These are phyloP conservation scores for Phytophthora pluvialis DNA, from an alignment of 352 stramenopile genomes.

Conservation along the genomic window DNA sequence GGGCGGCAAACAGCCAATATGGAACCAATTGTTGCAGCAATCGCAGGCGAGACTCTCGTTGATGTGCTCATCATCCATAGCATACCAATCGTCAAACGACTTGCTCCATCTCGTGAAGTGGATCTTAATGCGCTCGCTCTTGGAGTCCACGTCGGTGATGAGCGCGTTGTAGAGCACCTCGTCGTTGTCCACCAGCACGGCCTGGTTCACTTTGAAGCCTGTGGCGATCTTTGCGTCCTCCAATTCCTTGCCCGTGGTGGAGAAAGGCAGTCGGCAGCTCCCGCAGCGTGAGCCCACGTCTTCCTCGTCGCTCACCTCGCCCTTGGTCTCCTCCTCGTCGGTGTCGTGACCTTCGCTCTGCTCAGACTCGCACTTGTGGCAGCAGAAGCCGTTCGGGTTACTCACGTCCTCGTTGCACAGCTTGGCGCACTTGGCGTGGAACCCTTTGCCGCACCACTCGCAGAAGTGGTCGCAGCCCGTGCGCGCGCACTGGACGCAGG, in stretches of 20 bases:
- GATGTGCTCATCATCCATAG: constrained; percentile 90
- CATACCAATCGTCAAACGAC: constrained; percentile 90
- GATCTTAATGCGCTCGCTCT: constrained; percentile 83
- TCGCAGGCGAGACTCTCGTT: constrained; percentile 91
- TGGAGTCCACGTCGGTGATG: constrained; percentile 81
- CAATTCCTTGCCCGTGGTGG: constrained; percentile 37
- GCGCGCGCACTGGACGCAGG: constrained; percentile 70
- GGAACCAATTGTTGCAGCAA: constrained; percentile 90
- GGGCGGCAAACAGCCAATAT: constrained; percentile 83
- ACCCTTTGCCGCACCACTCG: constrained; percentile 85
- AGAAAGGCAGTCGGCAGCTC: constrained; percentile 66
- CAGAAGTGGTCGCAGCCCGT: constrained; percentile 80
- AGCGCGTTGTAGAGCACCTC: constrained; percentile 89
- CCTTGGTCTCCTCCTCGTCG: constrained; percentile 50
- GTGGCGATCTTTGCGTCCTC: constrained; percentile 29
- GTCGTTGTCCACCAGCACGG: constrained; percentile 86
- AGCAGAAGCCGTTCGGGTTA: constrained; percentile 71
- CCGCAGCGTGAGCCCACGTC: constrained; percentile 73
- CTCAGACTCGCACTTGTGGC: constrained; percentile 70
- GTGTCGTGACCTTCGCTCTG: constrained; percentile 66
- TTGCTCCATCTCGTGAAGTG: constrained; percentile 89
- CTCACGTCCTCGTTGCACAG: constrained; percentile 57
- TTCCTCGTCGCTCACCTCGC: constrained; percentile 44
- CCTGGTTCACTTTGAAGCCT: constrained; percentile 82
- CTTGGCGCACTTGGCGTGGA: constrained; percentile 77